Conservation (phyloP, 371 early-diverging fungal species). For the Capillidium rhysosporum region DNA sequence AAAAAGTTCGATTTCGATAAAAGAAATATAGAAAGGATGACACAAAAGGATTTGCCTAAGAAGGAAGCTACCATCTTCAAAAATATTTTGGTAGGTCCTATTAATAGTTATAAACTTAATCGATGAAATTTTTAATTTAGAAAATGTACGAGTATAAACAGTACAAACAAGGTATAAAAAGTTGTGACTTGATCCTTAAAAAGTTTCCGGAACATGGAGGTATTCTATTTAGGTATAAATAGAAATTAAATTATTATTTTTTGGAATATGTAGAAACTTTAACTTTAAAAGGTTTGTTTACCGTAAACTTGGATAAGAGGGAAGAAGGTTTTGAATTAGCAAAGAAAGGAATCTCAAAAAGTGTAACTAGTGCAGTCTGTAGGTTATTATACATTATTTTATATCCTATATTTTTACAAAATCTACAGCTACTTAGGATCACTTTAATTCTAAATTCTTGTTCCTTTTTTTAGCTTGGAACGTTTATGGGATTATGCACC, state of each 20-base stretch:
- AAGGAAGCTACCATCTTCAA: conserved; percentile 63
- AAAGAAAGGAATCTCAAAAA: conserved; percentile 61
- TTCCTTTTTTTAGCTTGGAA: conserved; percentile 63
- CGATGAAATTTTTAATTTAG: conserved; percentile 18
- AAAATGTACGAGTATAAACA: conserved; percentile 85
- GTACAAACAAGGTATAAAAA: conserved; percentile 87
- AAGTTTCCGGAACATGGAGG: conserved; percentile 89
- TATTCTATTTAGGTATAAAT: conserved; percentile 12
- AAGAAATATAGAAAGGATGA: background rate
- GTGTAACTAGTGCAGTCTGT: conserved; percentile 73
- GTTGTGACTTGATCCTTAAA: conserved; percentile 75
- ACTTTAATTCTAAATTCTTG: background rate
- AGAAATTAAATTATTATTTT: background rate
- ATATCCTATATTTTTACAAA: background rate
- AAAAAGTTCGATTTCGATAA: no score
- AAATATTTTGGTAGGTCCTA: conserved; percentile 39
- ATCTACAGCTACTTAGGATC: background rate
- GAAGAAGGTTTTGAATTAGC: conserved; percentile 82
- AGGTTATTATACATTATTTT: conserved; percentile 8
- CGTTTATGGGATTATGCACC: conserved; percentile 77
- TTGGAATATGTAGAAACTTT: conserved; percentile 46
- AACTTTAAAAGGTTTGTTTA: conserved; percentile 86
- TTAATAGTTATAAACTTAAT: background rate
- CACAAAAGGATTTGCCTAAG: conserved; percentile 41
- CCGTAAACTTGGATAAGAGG: conserved; percentile 65